These are phyloP conservation scores for Barnettozyma populi DNA, from an alignment of 805 yeast species.

Conservation along the genomic window DNA sequence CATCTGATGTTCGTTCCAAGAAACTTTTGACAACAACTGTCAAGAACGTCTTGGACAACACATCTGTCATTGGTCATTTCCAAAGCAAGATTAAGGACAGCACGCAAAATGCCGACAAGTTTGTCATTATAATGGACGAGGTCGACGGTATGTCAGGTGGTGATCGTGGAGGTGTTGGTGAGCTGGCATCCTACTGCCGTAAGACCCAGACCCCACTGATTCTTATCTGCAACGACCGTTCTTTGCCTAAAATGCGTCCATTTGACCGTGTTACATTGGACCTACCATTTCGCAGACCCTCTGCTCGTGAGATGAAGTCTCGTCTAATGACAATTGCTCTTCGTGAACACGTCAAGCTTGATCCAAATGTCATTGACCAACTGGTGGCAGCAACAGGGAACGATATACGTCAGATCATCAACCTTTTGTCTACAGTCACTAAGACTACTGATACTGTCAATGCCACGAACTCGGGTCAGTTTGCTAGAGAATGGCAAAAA, in stretches of 20 bases:
- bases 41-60: conserved; percentile 68
- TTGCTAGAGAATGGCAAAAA: conserved; percentile 77
- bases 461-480: conserved; percentile 54
- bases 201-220: conserved; percentile 87
- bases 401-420: conserved; percentile 92
- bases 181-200: conserved; percentile 79
- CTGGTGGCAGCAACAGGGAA: conserved; percentile 80
- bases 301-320: conserved; percentile 72
- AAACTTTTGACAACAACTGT: conserved; percentile 62
- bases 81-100: conserved; percentile 28
- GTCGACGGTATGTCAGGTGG: conserved; percentile 99
- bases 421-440: conserved; percentile 79
- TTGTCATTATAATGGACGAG: conserved; percentile 94
- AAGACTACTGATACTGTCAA: conserved; percentile 62
- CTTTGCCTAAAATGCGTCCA: conserved; percentile 92
- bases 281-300: conserved; percentile 84
- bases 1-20: conserved; percentile 88
- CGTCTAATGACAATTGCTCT: conserved; percentile 87
- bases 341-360: conserved; percentile 75
- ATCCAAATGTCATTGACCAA: conserved; percentile 75
- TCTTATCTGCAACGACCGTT: conserved; percentile 87
- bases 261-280: conserved; percentile 81
- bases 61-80: conserved; percentile 79
- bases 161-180: conserved; percentile 98
- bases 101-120: conserved; percentile 42